Percentiles rank a stretch among this genome's conserved stretches.
These are phyloP conservation scores for Stephania cephalantha DNA, from an alignment of 164 flowering plant genomes.

Conservation along the genomic window DNA sequence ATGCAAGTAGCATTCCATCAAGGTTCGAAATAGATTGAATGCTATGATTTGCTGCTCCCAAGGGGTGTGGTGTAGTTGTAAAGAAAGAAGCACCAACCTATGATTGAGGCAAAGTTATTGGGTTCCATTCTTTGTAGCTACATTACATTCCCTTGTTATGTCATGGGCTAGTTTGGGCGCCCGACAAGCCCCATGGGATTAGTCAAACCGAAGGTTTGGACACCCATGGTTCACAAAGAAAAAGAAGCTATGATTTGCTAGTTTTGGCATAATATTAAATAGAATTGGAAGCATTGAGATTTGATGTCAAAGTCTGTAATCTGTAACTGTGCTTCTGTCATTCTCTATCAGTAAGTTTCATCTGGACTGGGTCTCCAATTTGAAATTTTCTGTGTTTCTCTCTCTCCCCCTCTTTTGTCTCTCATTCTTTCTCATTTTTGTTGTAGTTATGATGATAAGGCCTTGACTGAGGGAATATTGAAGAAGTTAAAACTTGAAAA, in stretches of 20 bases:
- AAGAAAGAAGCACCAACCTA: not conserved
- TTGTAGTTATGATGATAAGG: constrained; percentile 67
- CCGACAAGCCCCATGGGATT: too few species aligned
- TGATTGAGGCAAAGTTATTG: not conserved
- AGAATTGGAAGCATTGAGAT: not conserved
- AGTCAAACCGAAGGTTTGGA: too few species aligned
- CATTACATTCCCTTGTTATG: not conserved
- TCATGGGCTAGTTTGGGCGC: too few species aligned
- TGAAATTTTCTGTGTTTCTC: not conserved
- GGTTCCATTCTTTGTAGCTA: not conserved
- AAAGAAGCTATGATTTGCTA: too few species aligned
- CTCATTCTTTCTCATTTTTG: constrained; percentile 2
- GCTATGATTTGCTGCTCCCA: too few species aligned
- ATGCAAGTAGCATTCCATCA: too few species aligned
- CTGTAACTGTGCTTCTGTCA: not conserved
- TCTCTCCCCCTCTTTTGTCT: not conserved
- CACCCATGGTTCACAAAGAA: too few species aligned
- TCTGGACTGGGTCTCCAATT: not conserved
- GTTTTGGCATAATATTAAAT: too few species aligned
- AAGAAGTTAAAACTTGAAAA: constrained; percentile 69
- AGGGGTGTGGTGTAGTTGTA: too few species aligned
- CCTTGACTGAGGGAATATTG: constrained; percentile 56
- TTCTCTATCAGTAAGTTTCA: not conserved
- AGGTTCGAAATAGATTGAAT: too few species aligned
- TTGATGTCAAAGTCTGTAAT: not conserved